phyloP scores from a whole-genome alignment of 23 red algal species.

The Gracilaria domingensis region DNA sequence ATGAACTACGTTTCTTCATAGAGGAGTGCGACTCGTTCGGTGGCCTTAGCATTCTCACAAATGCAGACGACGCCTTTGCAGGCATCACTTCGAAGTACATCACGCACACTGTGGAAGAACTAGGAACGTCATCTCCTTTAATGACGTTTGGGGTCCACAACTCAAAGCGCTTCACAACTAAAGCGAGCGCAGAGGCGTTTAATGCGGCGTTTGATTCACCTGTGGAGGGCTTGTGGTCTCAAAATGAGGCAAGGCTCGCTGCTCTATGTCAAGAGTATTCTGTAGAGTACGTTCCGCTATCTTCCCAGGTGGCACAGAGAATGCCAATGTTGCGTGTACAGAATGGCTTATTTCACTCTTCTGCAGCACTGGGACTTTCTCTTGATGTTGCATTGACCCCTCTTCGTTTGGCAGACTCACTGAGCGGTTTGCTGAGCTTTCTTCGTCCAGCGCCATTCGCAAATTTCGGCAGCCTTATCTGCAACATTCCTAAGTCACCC shows the following conservation, averaged over 20 bases:
- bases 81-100: conserved; percentile 55
- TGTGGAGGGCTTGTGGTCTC: conserved; percentile 20
- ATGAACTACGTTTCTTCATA: conserved; percentile 57
- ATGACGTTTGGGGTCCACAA: conserved; percentile 36
- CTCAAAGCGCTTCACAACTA: conserved; percentile 15
- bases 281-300: conserved; percentile 59
- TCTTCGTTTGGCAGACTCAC: conserved; percentile 24
- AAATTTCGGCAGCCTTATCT: not conserved
- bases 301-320: not conserved
- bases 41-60: conserved; percentile 38
- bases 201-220: not conserved
- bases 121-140: conserved; percentile 36
- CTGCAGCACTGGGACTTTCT: conserved; percentile 41
- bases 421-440: conserved; percentile 32
- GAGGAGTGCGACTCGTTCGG: conserved; percentile 74
- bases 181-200: not conserved
- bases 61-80: conserved; percentile 62
- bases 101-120: conserved; percentile 29
- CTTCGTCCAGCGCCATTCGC: conserved; percentile 49
- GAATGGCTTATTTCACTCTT: conserved; percentile 43
- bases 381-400: conserved; percentile 54
- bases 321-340: conserved; percentile 18
- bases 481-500: conserved; percentile 21
- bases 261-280: conserved; percentile 24
- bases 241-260: conserved; percentile 65